Conservation (phyloP, 768 basidiomycete species). For the Suillus ampliporus region DNA sequence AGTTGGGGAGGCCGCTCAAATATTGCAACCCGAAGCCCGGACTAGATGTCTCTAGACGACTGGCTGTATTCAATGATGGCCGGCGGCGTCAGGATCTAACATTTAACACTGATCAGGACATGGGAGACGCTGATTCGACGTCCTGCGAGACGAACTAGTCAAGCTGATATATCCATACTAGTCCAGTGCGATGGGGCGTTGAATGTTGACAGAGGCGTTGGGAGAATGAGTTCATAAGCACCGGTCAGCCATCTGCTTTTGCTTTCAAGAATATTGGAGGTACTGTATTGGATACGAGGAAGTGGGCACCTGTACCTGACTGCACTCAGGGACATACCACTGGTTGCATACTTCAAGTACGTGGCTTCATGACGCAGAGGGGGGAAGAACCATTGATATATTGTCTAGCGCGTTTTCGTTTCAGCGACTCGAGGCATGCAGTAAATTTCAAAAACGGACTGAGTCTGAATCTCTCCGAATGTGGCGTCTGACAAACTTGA, state of each 20-base stretch:
- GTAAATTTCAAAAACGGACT: too few relatives aligned
- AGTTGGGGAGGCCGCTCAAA: background rate
- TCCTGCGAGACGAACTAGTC: background rate
- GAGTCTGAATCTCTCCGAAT: too few relatives aligned
- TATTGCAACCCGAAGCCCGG: background rate
- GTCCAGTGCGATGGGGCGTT: background rate
- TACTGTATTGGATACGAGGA: background rate
- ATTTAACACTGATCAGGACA: background rate
- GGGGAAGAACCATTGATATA: background rate
- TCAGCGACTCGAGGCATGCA: background rate
- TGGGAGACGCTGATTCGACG: background rate
- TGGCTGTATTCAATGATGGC: background rate
- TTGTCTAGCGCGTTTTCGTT: background rate
- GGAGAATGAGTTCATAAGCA: background rate
- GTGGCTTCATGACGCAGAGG: background rate
- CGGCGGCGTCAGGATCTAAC: background rate
- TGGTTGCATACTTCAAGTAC: background rate
- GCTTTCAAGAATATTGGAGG: background rate
- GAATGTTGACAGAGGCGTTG: background rate
- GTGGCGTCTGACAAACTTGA: background rate
- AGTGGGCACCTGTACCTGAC: background rate
- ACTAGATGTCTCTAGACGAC: background rate
- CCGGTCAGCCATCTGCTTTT: background rate
- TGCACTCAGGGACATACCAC: background rate
- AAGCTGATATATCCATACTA: conserved; percentile 2